These are phyloP conservation scores for Ampelocalamus luodianensis DNA, from an alignment of 176 grass and related monocot genomes.

Conservation along the genomic window DNA sequence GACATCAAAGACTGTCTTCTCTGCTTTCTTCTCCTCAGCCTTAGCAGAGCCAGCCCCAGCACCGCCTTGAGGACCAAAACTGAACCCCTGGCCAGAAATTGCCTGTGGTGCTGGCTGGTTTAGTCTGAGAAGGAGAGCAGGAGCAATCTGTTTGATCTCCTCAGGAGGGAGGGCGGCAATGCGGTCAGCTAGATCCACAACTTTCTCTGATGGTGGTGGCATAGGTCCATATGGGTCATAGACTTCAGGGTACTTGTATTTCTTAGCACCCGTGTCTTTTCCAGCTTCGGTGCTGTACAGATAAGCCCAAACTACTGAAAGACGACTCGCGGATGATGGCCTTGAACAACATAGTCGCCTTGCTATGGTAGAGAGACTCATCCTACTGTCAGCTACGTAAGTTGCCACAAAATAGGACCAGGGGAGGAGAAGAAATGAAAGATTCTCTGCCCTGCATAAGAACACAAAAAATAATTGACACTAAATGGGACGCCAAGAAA, in stretches of 20 bases:
- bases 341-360: constrained; percentile 47
- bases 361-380: constrained; percentile 49
- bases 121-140: constrained; percentile 66
- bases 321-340: constrained; percentile 4
- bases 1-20: constrained; percentile 90
- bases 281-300: constrained; percentile 48
- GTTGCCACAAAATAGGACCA: background rate
- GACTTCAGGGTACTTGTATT: constrained; percentile 74
- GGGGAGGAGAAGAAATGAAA: background rate
- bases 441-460: constrained; percentile 29
- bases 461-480: background rate
- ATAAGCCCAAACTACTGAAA: constrained; percentile 27
- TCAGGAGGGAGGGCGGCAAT: constrained; percentile 73
- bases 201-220: constrained; percentile 74
- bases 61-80: constrained; percentile 62
- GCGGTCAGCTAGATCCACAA: constrained; percentile 77
- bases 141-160: constrained; percentile 97
- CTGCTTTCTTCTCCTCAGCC: constrained; percentile 84
- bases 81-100: constrained; percentile 82
- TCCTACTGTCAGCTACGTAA: constrained; percentile 32
- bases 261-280: constrained; percentile 54
- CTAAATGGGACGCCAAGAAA: background rate
- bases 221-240: constrained; percentile 82
- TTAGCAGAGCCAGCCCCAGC: constrained; percentile 32
- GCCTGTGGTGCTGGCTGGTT: constrained; percentile 69